A percentile compares a stretch with the other conserved stretches of the same genome.
Evolutionary conservation across 371 early-diverging fungal genomes (phyloP).

Genomic region (Mortierella sp.): DNA sequence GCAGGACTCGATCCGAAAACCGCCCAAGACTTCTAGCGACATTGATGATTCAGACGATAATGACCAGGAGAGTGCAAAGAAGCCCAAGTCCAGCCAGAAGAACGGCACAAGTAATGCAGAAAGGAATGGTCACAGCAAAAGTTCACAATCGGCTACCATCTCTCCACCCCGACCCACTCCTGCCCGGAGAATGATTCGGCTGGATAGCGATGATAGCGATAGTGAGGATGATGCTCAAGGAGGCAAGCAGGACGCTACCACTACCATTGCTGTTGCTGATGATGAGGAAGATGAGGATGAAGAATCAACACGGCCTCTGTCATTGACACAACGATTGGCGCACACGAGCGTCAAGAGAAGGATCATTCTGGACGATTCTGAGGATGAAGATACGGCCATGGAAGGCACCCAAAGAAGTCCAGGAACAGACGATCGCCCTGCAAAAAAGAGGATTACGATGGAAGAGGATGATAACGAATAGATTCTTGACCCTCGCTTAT

Average conservation of each 20-base stretch:
- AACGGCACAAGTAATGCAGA: not conserved
- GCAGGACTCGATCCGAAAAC: not conserved
- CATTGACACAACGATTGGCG: constrained; percentile 19
- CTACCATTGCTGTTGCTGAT: no score
- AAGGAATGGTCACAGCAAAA: not conserved
- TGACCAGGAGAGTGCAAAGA: not conserved
- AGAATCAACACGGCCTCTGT: constrained; percentile 11
- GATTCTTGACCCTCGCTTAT: no score
- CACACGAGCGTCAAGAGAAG: constrained; percentile 24
- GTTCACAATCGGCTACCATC: not conserved
- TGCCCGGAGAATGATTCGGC: constrained; percentile 1
- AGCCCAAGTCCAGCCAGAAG: not conserved
- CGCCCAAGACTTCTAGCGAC: constrained; percentile 11
- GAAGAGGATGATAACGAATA: constrained; percentile 8
- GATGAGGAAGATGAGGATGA: constrained; percentile 10
- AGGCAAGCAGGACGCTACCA: constrained; percentile 4
- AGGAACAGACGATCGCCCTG: constrained; percentile 16
- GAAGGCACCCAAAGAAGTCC: constrained; percentile 2
- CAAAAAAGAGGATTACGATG: constrained; percentile 27
- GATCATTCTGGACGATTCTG: constrained; percentile 39
- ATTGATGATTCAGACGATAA: constrained; percentile 11
- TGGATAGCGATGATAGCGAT: constrained; percentile 18
- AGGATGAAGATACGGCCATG: constrained; percentile 27
- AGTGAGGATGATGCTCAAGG: constrained; percentile 8
- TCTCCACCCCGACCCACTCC: not conserved